Evolutionary conservation across 345 rosid genomes (phyloP).

Genomic region (Xanthoceras sorbifolium): DNA sequence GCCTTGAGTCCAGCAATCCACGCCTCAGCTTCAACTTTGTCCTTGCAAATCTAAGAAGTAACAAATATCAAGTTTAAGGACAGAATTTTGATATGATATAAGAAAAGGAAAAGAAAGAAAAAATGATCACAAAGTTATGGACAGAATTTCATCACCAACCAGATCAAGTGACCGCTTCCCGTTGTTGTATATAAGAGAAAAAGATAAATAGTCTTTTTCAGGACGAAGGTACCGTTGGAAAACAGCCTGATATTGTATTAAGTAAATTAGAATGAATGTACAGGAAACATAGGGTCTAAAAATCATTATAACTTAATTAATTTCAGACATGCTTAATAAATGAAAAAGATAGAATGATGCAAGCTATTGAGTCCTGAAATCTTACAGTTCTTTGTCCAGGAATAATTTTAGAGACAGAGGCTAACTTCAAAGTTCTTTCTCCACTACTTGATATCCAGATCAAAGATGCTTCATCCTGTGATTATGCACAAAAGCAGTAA

Average conservation of each 20-base stretch:
- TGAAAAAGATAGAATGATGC: not conserved
- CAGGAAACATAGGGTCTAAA: not conserved
- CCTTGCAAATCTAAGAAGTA: conserved; percentile 77
- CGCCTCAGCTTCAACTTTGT: conserved; percentile 92
- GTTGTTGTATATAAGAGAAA: conserved; percentile 83
- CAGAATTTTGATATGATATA: not conserved
- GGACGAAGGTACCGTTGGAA: conserved; percentile 83
- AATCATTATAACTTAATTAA: not conserved
- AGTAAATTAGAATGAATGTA: conserved; percentile 19
- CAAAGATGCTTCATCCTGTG: conserved; percentile 90
- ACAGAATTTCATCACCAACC: conserved; percentile 54
- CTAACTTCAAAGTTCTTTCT: conserved; percentile 82
- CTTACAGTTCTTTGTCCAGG: conserved; percentile 98
- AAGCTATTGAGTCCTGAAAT: conserved; percentile 22
- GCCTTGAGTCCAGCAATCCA: conserved; percentile 88
- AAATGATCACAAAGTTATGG: not conserved
- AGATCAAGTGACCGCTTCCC: conserved; percentile 90
- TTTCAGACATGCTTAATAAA: conserved; percentile 8
- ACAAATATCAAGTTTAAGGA: conserved; percentile 19
- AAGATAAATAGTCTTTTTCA: conserved; percentile 85
- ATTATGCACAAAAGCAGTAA: conserved; percentile 20
- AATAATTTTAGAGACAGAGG: conserved; percentile 75
- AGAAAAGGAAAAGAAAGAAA: not conserved
- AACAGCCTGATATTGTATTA: conserved; percentile 61
- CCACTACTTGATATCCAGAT: conserved; percentile 84